Conservation (phyloP, 179 eudicot genomes). For the Actinidia polygama region DNA sequence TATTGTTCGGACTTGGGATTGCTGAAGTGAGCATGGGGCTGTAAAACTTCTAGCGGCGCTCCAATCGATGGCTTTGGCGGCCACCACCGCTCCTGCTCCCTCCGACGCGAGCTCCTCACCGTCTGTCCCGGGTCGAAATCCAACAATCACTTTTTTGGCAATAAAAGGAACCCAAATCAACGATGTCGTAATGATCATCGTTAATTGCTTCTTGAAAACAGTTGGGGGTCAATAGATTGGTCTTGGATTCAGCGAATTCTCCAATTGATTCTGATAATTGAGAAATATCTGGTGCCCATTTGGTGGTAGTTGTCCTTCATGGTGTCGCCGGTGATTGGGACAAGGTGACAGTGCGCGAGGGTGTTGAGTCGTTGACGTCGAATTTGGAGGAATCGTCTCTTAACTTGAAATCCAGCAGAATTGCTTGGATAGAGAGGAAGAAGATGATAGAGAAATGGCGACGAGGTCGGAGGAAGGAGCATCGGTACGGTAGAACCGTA, state of each 20-base stretch:
- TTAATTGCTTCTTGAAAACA: slow-evolving; percentile 48
- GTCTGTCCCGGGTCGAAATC: slow-evolving; percentile 9
- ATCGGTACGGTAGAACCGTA: too few species aligned
- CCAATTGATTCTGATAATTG: slow-evolving; percentile 59
- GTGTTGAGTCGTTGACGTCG: slow-evolving; percentile 57
- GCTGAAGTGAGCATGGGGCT: too few species aligned
- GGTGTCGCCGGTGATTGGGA: slow-evolving; percentile 31
- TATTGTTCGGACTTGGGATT: too few species aligned
- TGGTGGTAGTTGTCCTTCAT: slow-evolving; percentile 35
- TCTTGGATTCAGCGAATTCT: slow-evolving; percentile 48
- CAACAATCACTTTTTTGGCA: slow-evolving; percentile 45
- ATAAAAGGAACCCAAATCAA: slow-evolving; percentile 50
- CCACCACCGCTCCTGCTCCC: too few species aligned
- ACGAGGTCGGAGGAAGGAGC: too few species aligned
- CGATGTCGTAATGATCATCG: slow-evolving; percentile 22
- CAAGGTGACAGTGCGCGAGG: slow-evolving; percentile 65
- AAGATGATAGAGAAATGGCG: too few species aligned
- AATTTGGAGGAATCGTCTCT: slow-evolving; percentile 36
- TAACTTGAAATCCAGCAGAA: slow-evolving; percentile 79
- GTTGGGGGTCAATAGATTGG: slow-evolving; percentile 54
- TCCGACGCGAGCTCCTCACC: too few species aligned
- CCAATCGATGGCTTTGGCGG: too few species aligned
- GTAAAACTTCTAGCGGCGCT: too few species aligned
- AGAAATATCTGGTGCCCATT: slow-evolving; percentile 59
- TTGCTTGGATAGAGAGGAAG: slow-evolving; percentile 15